These are phyloP conservation scores for Conringia planisiliqua DNA, from an alignment of 345 rosid species.

Conservation along the genomic window DNA sequence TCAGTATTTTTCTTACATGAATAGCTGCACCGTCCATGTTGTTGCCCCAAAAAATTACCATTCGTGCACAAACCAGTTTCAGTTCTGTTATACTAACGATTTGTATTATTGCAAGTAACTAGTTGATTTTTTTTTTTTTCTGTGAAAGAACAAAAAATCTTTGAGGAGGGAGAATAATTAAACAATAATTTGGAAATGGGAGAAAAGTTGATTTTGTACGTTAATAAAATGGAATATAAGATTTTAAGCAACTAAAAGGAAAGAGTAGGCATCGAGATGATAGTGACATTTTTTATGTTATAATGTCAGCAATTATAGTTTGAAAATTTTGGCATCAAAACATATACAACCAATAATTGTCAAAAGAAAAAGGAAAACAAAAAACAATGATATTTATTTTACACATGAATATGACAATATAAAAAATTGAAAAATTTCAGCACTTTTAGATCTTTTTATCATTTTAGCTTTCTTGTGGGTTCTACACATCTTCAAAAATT, in stretches of 20 bases:
- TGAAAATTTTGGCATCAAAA: conserved; percentile 24
- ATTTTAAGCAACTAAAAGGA: conserved; percentile 27
- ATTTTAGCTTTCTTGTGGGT: conserved; percentile 29
- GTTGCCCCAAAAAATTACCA: neutral
- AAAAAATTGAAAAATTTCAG: neutral
- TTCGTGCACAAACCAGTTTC: neutral
- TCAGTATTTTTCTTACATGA: neutral
- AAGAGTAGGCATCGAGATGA: conserved; percentile 28
- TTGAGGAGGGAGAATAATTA: conserved; percentile 14
- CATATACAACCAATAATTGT: conserved; percentile 22
- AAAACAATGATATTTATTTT: conserved; percentile 13
- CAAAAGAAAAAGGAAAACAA: neutral
- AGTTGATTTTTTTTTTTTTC: neutral
- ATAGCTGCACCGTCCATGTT: neutral
- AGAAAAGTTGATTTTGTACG: conserved; percentile 20
- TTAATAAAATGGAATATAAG: conserved; percentile 30
- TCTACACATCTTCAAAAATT: conserved; percentile 24
- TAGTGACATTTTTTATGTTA: conserved; percentile 24
- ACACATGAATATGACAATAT: conserved; percentile 19
- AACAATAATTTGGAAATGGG: conserved; percentile 30
- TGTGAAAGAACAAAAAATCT: neutral
- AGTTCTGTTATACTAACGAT: neutral
- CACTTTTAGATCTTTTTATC: conserved; percentile 24
- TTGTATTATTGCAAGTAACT: neutral
- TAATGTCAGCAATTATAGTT: conserved; percentile 33